Base-by-base conservation (phyloP, 305 asterid genomes). In the Solanum hybrid region DNA sequence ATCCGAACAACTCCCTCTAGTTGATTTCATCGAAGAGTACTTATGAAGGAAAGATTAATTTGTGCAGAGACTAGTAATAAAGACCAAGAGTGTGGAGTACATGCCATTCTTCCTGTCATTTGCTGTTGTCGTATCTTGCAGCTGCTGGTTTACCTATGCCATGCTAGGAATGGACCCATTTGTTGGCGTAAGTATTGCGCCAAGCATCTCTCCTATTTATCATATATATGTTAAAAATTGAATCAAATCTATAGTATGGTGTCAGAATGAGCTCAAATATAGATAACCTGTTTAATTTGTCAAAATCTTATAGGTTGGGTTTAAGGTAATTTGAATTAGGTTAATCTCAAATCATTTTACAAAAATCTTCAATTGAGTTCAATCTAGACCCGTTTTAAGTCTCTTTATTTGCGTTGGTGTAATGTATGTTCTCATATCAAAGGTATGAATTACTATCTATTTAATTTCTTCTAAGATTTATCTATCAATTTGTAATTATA, bases 71-170 rank as follows among this genome's bases (percentile, higher is more conserved):
- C 84, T 93, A 93, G 95, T 94, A 92, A 89, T 93, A 69, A 93
- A 71, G 56, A 93, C 93, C 37, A 93, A 92, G 90, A 94, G 96
- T 17, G 95, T 94, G 92, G 95, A 94, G 87, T 94, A 89, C 24
- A 82, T 82, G 87, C 87, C 87, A 42, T 82, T 42, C 13, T 82
- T 82, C 38, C 17, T 82, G 72, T 94, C 96, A 11, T 90, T 94
- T 15, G 90, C 27, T 26, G 94, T 91, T n/a, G 92, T 92, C 79
- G 88, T 94, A 3, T 91, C 94, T 66, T 66, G 73, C 29, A n/a
- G 14, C 11, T 8, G 3, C 2, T 66, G 73, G 73, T 66, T 66
- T 66, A 66, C 6, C 73, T 86, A 71, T 71, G 95, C 94, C 8
- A 93, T 94, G 78, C 45, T 94, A 85, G 96, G 95, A 7, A 89